Conservation (phyloP, 345 rosid genomes). For the Anastatica hierochuntica region DNA sequence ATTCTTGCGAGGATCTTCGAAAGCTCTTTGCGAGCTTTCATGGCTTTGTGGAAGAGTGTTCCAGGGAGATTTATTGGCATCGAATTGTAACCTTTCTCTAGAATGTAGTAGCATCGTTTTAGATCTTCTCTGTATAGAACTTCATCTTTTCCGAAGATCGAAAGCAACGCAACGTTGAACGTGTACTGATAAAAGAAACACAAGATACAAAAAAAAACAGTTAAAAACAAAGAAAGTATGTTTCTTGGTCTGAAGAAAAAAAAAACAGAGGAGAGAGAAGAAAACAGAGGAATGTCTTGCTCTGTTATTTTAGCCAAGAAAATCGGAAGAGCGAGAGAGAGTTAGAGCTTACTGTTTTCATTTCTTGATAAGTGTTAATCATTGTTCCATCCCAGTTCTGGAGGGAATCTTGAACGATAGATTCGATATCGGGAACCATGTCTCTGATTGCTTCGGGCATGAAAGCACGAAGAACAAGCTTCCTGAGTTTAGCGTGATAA, state of each 20-base stretch:
- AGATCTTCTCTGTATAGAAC: slow-evolving; percentile 62
- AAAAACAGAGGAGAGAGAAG: background rate
- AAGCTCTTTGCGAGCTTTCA: slow-evolving; percentile 80
- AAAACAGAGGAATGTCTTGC: slow-evolving; percentile 11
- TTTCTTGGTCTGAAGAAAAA: no score
- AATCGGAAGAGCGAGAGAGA: background rate
- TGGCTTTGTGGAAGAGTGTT: slow-evolving; percentile 76
- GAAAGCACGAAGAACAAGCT: slow-evolving; percentile 76
- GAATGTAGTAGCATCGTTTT: slow-evolving; percentile 75
- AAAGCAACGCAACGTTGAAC: slow-evolving; percentile 68
- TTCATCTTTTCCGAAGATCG: slow-evolving; percentile 72
- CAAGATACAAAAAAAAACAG: background rate
- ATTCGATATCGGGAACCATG: slow-evolving; percentile 46
- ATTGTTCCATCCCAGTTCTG: slow-evolving; percentile 36
- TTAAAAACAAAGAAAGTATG: background rate
- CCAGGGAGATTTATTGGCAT: slow-evolving; percentile 92
- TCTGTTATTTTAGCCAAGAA: no score
- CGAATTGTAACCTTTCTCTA: slow-evolving; percentile 94
- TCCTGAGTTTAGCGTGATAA: slow-evolving; percentile 61
- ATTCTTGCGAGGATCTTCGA: slow-evolving; percentile 57
- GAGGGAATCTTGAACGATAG: slow-evolving; percentile 38
- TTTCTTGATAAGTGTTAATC: slow-evolving; percentile 61
- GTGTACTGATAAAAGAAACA: slow-evolving; percentile 43
- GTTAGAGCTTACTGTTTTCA: slow-evolving; percentile 60
- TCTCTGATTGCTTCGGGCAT: slow-evolving; percentile 47